These are phyloP conservation scores for Thalassiosira mediterranea DNA, from an alignment of 352 stramenopile species.

Conservation along the genomic window DNA sequence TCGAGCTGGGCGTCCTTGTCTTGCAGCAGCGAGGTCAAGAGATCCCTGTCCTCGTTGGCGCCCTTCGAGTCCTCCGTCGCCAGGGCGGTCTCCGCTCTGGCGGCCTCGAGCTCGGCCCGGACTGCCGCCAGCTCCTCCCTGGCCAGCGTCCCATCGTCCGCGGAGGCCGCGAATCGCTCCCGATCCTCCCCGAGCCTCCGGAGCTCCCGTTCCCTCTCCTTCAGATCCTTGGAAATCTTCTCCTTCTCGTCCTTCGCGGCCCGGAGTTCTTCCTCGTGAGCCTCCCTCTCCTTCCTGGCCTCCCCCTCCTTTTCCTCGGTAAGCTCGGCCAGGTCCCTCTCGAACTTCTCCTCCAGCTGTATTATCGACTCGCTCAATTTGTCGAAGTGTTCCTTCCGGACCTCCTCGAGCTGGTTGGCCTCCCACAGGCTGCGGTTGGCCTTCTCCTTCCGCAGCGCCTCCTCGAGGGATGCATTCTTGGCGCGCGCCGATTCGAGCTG, in stretches of 20 bases:
- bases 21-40: background rate
- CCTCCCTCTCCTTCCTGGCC: background rate
- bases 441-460: slow-evolving; percentile 14
- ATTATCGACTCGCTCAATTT: slow-evolving; percentile 13
- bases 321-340: slow-evolving; percentile 21
- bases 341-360: slow-evolving; percentile 36
- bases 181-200: background rate
- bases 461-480: slow-evolving; percentile 6
- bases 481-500: background rate
- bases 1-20: background rate
- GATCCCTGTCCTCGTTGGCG: slow-evolving; percentile 6
- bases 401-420: slow-evolving; percentile 21
- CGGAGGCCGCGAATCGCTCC: background rate
- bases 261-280: slow-evolving; percentile 1
- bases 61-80: background rate
- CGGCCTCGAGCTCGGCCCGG: background rate
- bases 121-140: slow-evolving; percentile 12
- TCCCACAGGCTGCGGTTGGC: background rate
- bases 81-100: background rate
- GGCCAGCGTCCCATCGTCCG: background rate
- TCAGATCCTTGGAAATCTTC: background rate
- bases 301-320: slow-evolving; percentile 24
- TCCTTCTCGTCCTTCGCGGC: background rate
- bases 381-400: slow-evolving; percentile 13
- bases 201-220: background rate